Percentiles rank a stretch among this genome's conserved stretches.
These are phyloP conservation scores for Penicillium ochrochloron DNA, from an alignment of 495 filamentous ascomycete genomes.

Conservation along the genomic window DNA sequence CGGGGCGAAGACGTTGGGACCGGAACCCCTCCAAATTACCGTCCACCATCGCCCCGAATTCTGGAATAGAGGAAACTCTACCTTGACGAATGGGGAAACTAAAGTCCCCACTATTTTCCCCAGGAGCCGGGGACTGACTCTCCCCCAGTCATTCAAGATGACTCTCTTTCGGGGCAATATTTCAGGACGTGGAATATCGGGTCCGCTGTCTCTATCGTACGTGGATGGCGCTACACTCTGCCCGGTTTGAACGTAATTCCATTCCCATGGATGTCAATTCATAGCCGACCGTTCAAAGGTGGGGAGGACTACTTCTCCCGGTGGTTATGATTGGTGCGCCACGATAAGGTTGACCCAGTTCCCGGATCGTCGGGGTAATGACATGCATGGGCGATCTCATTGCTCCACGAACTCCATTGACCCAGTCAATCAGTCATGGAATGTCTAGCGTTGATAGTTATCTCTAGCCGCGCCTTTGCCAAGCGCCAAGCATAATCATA, in stretches of 20 bases:
- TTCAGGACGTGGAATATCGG: background rate
- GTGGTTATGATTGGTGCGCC: background rate
- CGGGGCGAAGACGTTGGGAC: background rate
- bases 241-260: background rate
- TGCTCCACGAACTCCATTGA: background rate
- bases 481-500: background rate
- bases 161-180: background rate
- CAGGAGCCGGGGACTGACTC: background rate
- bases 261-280: background rate
- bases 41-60: background rate
- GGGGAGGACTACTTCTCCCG: background rate
- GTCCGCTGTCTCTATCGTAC: background rate
- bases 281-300: background rate
- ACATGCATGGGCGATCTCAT: slow-evolving; percentile 3
- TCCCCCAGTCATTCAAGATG: background rate
- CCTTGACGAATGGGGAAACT: background rate
- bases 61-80: background rate
- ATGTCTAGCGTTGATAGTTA: background rate
- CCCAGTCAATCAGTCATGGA: background rate
- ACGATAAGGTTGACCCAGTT: slow-evolving; percentile 10
- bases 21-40: background rate
- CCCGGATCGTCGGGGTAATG: background rate
- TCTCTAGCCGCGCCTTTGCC: background rate
- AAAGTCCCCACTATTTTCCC: background rate
- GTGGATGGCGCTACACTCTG: background rate